Base-by-base conservation (phyloP, 768 basidiomycete species). In the Mycena pura region DNA sequence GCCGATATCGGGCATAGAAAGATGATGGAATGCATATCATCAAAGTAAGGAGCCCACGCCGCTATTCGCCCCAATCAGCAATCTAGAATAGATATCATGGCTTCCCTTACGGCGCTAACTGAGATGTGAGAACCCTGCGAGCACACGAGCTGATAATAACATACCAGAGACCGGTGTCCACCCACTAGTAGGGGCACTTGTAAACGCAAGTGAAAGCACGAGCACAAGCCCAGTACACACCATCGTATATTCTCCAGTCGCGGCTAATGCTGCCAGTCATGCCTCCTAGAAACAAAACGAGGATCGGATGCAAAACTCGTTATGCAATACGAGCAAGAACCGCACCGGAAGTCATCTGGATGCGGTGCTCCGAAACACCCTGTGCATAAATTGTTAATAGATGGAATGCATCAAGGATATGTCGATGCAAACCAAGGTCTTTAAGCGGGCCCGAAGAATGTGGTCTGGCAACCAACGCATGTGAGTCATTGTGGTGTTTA, bases 331-430 rank as follows among this genome's bases (percentile, higher is more conserved):
- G 52, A 17, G 41, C 3, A n/a, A 25, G 45, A 44, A 41, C 63
- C 78, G 44, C 68, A 83, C 84, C 79, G 8, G 73, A 70, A 10
- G 69, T 81, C 72, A 90, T 84, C 64, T 81, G 84, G 65, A 92
- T 90, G 32, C 82, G 81, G 71, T 92, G 86, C 70, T 91, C 90
- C 6, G 86, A 86, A 21, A 89, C 89, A 5, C 90, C 90, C 67
- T 68, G 29, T n/a, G n/a, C n/a, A n/a, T n/a, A 54, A 31, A 50
- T 41, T 76, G 39, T n/a, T 27, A 51, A 40, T 36, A 27, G 29
- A 55, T 21, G 41, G 46, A 47, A 49, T 48, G n/a, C n/a, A n/a
- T 32, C 27, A 17, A n/a, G 17, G 32, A 57, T 21, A 45, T 24
- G 41, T 6, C 17, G 3, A 28, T 28, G 64, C 72, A 8, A 47